Evolutionary conservation across 2,329 filamentous ascomycete species (phyloP), one percentile per base, ranked within the genome.

Genomic region (Thielaviopsis euricoi): DNA sequence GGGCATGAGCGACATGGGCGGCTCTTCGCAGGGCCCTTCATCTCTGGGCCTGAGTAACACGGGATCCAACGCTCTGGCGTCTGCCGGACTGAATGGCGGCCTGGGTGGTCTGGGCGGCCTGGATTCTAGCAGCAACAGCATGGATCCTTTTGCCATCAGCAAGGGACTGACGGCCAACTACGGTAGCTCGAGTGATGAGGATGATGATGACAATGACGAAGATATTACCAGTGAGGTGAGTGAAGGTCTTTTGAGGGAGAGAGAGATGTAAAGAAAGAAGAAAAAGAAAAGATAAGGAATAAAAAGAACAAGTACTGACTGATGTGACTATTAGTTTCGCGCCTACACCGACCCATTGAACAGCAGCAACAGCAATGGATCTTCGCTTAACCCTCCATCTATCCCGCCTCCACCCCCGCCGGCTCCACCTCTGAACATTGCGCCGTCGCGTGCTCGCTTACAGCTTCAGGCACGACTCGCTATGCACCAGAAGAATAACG

Each of bases 151-250:
- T 68, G 81, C 83, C 49, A 81, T 87, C 64, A 83, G 81, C 65
- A 79, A 82, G 48, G 85, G 86, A 55, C 74, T 95, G 61, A 80
- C 93, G 71, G 91, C 87, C 67, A 89, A 90, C 56, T 97, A 97
- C 71, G 90, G 89, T 67, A 95, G 89, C 71, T 93, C 87, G 53
- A 95, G 89, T 66, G 89, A 95, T 64, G 91, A 96, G 70, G 93
- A 97, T 63, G 93, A 97, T 62, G 91, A 96, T 40, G 87, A 88
- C 59, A 86, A 86, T 63, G 85, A 91, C 63, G 86, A 88, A 64
- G 85, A 88, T 61, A 80, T 81, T 46, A 80, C 79, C 66, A 82
- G 76, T 62, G 81, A 84, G 81, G 81, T 84, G 72, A 78, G 81
- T 76, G 58, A 26, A 3, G 29, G 4, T 48, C 63, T 37, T 21